phyloP scores from a whole-genome alignment of 140 eudicot species.

The Erigeron philadelphicus region DNA sequence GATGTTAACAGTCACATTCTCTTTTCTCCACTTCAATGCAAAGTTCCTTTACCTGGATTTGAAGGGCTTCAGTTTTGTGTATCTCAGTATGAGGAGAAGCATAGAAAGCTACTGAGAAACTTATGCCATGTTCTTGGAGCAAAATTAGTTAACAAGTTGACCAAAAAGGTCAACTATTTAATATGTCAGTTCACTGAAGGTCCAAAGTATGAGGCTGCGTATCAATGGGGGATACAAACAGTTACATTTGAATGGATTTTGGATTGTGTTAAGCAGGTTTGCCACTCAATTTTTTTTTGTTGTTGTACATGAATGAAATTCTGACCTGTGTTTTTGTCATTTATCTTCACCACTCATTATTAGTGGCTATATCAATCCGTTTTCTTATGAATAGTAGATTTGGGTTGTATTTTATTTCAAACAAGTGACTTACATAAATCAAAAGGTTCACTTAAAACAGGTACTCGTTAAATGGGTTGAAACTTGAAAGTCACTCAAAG shows the following conservation, averaged over 20 bases:
- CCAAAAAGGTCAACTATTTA: conserved; percentile 62
- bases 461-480: not conserved
- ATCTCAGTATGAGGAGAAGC: conserved; percentile 74
- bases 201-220: conserved; percentile 67
- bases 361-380: no score
- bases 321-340: not conserved
- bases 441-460: not conserved
- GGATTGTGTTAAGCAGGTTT: conserved; percentile 78
- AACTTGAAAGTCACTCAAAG: not conserved
- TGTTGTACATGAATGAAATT: not conserved
- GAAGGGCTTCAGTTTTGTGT: conserved; percentile 50
- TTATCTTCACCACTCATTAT: no score
- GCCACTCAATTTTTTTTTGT: not conserved
- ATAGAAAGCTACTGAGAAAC: conserved; percentile 63
- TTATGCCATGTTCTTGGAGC: conserved; percentile 82
- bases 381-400: no score
- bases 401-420: conserved; percentile 11
- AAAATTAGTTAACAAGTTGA: conserved; percentile 47
- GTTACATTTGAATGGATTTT: conserved; percentile 80
- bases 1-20: conserved; percentile 77
- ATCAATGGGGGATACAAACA: conserved; percentile 61
- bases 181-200: conserved; percentile 71
- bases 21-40: conserved; percentile 91
- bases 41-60: conserved; percentile 71
- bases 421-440: not conserved